Evolutionary conservation across 106 monocot genomes (phyloP), one percentile per base, ranked within the genome.

Genomic region (Cymbidium sinense): DNA sequence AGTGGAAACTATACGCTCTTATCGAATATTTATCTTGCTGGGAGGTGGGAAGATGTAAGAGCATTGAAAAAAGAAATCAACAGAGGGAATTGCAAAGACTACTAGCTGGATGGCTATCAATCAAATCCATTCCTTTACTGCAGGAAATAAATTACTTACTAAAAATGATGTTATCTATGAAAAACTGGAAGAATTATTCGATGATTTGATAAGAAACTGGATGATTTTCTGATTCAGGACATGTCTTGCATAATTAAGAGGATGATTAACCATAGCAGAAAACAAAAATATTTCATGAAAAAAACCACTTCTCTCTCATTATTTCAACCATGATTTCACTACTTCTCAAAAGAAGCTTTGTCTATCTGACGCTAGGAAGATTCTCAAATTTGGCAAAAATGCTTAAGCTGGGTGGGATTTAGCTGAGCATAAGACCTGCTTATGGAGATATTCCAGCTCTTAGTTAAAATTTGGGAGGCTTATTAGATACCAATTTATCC

Each of bases 21-120:
- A 50, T 84, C 83, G 0, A 91, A 91, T 77, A 86, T 91, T 52
- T 82, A 89, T 55, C 83, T 84, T 65, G 69, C 81, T 15, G 81
- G 84, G 54, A 86, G 79, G 70, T 77, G 85, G 67, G 71, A 69
- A 27, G 75, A 91, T 74, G 86, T 81, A 7, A 76, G 77, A 73
- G 78, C 72, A 3, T 52, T 89, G 51, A 83, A 86, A 34, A 67
- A 33, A 55, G 18, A 83, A 74, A 86, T 91, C 84, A 81, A 87
- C 77, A 76, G 43, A 89, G 70, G 43, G 84, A 79, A 77, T 70
- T 85, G 34, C 79, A 83, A 84, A 91, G 85, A 88, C 83, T 7
- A 89, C 86, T 62, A 89, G 88, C 52, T 67, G 79, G 25, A 41
- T 91, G 25, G 85, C 17, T 61, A 73, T 73, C 2, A 71, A 78